Evolutionary conservation across 371 early-diverging fungal genomes (phyloP), one percentile per base, ranked within the genome.

Genomic region (Mucor racemosus): DNA sequence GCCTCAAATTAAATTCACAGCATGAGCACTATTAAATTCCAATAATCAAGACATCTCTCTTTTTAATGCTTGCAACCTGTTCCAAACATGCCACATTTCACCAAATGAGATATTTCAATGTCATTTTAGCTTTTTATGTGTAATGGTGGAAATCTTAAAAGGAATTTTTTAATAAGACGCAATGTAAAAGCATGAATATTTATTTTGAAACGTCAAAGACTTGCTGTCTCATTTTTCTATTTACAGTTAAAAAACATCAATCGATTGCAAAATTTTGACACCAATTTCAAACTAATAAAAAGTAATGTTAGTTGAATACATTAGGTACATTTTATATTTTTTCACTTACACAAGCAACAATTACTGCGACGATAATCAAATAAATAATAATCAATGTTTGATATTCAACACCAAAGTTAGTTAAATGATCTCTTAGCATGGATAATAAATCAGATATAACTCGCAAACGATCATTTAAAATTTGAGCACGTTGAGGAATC

Each of bases 401-500:
- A 67, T 86, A 86, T 55, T 82, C 86, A 60, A 88, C 86, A 58
- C 86, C 86, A 65, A 85, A 86, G 33, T 84, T 84, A 6, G 81
- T 85, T 60, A 88, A 71, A 62, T 94, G 92, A 31, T 92, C 91
- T 61, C 90, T 86, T 14, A 94, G 80, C 93, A 95, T 94, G 39
- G 92, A 91, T 58, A 95, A 71, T 64, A 95, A 64, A 67, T 95
- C 94, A 39, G 91, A 88, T 62, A 94, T 91, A 3, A 94, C 94
- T 14, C 81, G 77, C 56, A 91, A 84, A 36, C 95, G 84, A 60
- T 94, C 94, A 64, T 95, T 95, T 71, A 95, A 66, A 31, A 95
- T 83, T 65, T 93, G 89, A n/a, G 88, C 89, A 13, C 95, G 86
- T 69, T 94, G 94, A 31, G 90, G 84, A 62, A 95, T 92, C 70